phyloP scores from a whole-genome alignment of 208 protist genomes.

The Trypanosomatidae sp. region DNA sequence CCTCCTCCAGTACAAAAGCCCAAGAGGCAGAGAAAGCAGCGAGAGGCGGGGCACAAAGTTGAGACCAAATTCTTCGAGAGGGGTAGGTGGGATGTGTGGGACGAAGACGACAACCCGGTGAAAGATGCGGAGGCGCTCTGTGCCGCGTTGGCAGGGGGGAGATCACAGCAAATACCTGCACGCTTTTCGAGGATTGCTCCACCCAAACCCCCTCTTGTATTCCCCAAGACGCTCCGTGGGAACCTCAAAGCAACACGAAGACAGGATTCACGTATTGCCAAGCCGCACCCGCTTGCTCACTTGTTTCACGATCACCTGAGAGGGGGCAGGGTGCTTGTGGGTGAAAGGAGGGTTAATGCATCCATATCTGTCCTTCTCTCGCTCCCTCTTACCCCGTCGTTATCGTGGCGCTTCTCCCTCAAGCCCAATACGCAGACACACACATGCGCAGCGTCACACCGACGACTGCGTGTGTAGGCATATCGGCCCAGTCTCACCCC shows the following conservation, averaged over 20 bases:
- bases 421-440: not conserved
- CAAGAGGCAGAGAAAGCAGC: not conserved
- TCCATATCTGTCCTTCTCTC: not conserved
- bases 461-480: too few species aligned
- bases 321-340: not conserved
- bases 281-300: not conserved
- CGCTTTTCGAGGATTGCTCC: not conserved
- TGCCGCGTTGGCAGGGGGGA: not conserved
- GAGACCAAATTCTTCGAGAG: not conserved
- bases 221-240: not conserved
- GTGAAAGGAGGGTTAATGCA: not conserved
- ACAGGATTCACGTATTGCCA: not conserved
- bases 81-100: not conserved
- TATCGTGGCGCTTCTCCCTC: not conserved
- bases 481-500: not conserved
- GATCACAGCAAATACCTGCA: not conserved
- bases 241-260: not conserved
- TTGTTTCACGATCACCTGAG: not conserved
- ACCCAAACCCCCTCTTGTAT: not conserved
- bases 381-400: not conserved
- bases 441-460: slow-evolving; percentile 1
- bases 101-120: not conserved
- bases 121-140: not conserved
- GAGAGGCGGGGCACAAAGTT: not conserved
- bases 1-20: not conserved